Conservation (phyloP, 169 alveolate species). For the Cryptosporidium tyzzeri region DNA sequence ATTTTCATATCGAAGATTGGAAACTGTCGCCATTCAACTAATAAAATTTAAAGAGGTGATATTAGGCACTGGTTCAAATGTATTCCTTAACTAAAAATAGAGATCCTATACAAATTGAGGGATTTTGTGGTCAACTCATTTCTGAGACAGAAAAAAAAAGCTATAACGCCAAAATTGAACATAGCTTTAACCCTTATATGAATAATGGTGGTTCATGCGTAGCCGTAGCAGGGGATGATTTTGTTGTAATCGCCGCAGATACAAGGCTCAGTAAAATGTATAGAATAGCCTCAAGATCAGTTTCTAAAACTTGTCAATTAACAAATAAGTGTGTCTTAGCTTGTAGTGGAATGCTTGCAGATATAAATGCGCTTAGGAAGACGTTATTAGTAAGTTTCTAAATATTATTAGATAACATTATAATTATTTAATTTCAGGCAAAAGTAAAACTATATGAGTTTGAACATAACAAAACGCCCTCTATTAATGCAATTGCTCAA, state of each 20-base stretch:
- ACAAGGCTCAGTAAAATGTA: constrained; percentile 91
- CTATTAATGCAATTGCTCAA: constrained; percentile 89
- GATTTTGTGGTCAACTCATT: constrained; percentile 6
- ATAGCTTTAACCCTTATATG: constrained; percentile 84
- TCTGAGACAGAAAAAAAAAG: neutral
- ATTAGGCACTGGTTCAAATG: neutral
- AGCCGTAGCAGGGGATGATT: constrained; percentile 93
- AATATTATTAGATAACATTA: too few species aligned
- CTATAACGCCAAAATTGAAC: constrained; percentile 3
- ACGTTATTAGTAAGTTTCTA: constrained; percentile 79
- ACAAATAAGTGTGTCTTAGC: constrained; percentile 90
- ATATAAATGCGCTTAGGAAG: constrained; percentile 89
- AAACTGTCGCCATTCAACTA: neutral
- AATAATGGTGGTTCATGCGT: constrained; percentile 86
- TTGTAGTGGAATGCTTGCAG: constrained; percentile 95
- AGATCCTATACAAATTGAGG: constrained; percentile 35
- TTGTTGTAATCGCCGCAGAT: constrained; percentile 93
- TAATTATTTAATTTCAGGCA: constrained; percentile 79
- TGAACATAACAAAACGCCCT: constrained; percentile 89
- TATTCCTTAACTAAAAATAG: neutral
- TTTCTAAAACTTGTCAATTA: constrained; percentile 88
- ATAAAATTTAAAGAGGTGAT: neutral
- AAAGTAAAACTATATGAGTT: constrained; percentile 88
- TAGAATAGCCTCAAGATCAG: constrained; percentile 90
- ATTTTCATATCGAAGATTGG: neutral